These are phyloP conservation scores for Fusarium sp. DNA, from an alignment of 2,329 filamentous ascomycete genomes.

Conservation along the genomic window DNA sequence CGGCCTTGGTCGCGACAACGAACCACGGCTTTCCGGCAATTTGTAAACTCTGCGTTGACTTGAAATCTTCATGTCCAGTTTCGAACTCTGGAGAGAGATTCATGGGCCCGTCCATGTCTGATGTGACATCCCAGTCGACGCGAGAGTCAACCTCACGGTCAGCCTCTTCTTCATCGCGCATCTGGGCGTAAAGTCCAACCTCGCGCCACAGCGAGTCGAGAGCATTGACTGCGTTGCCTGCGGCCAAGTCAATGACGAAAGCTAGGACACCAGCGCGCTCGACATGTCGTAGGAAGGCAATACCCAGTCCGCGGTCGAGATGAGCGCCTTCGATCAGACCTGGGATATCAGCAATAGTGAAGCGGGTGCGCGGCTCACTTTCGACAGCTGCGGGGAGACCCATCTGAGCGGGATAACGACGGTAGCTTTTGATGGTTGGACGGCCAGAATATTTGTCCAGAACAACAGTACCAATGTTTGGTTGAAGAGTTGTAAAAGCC, in stretches of 20 bases:
- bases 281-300: constrained; percentile 92
- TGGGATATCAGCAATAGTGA: constrained; percentile 95
- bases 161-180: constrained; percentile 76
- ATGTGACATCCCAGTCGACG: constrained; percentile 68
- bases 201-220: constrained; percentile 89
- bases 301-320: constrained; percentile 87
- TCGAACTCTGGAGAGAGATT: constrained; percentile 39
- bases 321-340: constrained; percentile 93
- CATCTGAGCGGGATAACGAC: constrained; percentile 48
- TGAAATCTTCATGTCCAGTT: constrained; percentile 11
- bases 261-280: constrained; percentile 92
- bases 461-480: constrained; percentile 95
- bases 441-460: constrained; percentile 86
- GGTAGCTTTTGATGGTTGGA: constrained; percentile 60
- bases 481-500: constrained; percentile 96
- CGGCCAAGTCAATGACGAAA: constrained; percentile 88
- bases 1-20: constrained; percentile 92
- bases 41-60: constrained; percentile 58
- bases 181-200: constrained; percentile 84
- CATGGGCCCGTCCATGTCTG: constrained; percentile 48
- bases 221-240: constrained; percentile 79
- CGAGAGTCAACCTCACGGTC: constrained; percentile 66
- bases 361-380: constrained; percentile 73
- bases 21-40: constrained; percentile 98
- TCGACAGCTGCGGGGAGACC: constrained; percentile 55